Evolutionary conservation across 495 filamentous ascomycete species (phyloP).

Genomic region (Glarea lozoyensis): DNA sequence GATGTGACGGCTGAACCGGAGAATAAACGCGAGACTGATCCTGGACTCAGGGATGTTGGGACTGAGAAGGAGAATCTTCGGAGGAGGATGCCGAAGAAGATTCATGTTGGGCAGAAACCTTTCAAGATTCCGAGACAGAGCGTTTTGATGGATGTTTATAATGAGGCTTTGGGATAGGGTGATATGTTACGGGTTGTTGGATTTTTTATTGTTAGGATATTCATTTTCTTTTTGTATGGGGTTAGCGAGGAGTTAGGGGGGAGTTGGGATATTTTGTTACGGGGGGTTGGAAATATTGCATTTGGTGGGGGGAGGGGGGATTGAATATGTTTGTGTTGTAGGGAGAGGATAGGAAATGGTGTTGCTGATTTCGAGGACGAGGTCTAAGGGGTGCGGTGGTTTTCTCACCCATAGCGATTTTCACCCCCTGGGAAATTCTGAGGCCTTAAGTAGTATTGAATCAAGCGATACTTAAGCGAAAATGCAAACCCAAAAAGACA

Average conservation of each 20-base stretch:
- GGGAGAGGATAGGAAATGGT: too few relatives aligned
- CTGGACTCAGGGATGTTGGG: conserved; percentile 24
- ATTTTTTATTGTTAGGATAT: background rate
- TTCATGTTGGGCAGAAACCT: conserved; percentile 25
- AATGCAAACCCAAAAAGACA: too few relatives aligned
- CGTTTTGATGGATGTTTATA: conserved; percentile 26
- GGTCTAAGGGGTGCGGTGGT: too few relatives aligned
- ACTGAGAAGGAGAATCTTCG: conserved; percentile 4
- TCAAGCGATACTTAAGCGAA: too few relatives aligned
- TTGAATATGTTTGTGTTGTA: too few relatives aligned
- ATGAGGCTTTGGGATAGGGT: conserved; percentile 19
- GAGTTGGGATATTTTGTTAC: background rate
- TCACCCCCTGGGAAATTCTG: too few relatives aligned
- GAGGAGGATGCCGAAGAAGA: conserved; percentile 5
- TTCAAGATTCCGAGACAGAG: conserved; percentile 28
- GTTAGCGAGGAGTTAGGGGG: background rate
- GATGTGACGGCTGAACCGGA: conserved; percentile 18
- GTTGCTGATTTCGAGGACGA: too few relatives aligned
- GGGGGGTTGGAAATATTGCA: too few relatives aligned
- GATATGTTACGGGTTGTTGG: background rate
- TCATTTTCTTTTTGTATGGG: background rate
- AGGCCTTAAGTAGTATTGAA: too few relatives aligned
- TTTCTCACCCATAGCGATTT: too few relatives aligned
- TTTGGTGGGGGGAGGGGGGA: too few relatives aligned
- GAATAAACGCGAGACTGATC: conserved; percentile 15